phyloP scores from a whole-genome alignment of 2,329 filamentous ascomycete species.

The Grosmannia serpens region DNA sequence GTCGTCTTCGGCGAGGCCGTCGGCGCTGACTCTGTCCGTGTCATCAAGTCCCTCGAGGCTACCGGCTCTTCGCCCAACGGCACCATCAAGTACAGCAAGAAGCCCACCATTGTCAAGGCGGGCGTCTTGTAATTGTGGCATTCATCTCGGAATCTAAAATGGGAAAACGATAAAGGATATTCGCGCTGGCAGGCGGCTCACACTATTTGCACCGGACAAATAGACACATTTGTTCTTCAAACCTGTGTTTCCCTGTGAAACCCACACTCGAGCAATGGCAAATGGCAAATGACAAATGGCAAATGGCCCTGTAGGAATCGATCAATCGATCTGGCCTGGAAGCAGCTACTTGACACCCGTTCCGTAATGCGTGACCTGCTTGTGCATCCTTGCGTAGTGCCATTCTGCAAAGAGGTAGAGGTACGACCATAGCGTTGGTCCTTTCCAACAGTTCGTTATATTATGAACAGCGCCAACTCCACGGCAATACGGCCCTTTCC shows the following conservation, averaged over 20 bases:
- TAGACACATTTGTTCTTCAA: neutral
- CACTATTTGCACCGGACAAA: neutral
- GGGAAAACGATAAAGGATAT: neutral
- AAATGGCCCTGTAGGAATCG: neutral
- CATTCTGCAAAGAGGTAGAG: no score
- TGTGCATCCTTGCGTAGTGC: neutral
- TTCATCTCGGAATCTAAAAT: neutral
- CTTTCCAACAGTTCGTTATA: neutral
- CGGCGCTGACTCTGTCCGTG: slow-evolving; percentile 32
- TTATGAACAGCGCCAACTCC: neutral
- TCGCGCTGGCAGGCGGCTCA: neutral
- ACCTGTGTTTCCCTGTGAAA: neutral
- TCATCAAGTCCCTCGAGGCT: slow-evolving; percentile 52
- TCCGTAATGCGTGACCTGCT: neutral
- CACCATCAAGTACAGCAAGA: slow-evolving; percentile 43
- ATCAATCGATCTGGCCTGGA: neutral
- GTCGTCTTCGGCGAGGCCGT: slow-evolving; percentile 73
- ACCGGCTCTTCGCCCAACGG: slow-evolving; percentile 41
- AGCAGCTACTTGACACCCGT: neutral
- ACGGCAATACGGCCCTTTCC: neutral
- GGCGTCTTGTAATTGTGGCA: slow-evolving; percentile 7
- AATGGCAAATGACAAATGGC: neutral
- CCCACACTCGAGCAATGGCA: no score
- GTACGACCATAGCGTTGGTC: neutral
- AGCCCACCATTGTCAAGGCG: slow-evolving; percentile 11